Evolutionary conservation across 2,329 filamentous ascomycete genomes (phyloP), one percentile per base, ranked within the genome.

Genomic region (Fusarium virguliforme): DNA sequence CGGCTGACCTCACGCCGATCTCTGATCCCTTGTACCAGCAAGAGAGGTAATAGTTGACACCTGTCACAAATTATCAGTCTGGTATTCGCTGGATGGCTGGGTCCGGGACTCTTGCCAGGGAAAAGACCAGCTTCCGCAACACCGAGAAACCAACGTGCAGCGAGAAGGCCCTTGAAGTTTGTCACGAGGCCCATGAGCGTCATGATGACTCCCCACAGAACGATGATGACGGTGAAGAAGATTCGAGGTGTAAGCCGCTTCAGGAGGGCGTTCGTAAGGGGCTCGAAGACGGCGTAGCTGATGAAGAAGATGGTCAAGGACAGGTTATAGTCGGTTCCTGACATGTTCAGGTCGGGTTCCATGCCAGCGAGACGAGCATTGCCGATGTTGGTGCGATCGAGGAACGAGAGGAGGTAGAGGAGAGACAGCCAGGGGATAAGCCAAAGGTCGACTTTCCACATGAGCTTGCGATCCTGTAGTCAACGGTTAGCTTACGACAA

Each of bases 21-120:
- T 96, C 93, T 1, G 86, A 88, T 8, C 92, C 85, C 77, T 89
- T 92, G 77, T 95, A 96, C 92, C 92, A 95, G 76, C 91, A 94
- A 0, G 89, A 91, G 0, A 95, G 85, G 75, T 94, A 94, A 82
- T 89, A 80, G 82, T 89, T 81, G 77, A 92, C 87, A 2, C 90
- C 46, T 50, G 10, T 26, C 4, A 2, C 2, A 6, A 50, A 18
- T 7, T 6, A 6, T 50, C 26, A 32, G 46, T 18, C 9, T 24
- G 8, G 1, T 4, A 3, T 18, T 32, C 15, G 26, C 9, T 18
- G 8, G 18, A 2, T 4, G 22, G 9, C 5, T 6, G 2, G 9
- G 5, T 18, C 2, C 1, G n/a, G 2, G 6, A 26, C 13, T 10
- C n/a, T 50, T 30, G 30, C 46, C 90, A 0, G 89, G 90, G 72